Conservation (phyloP, 2,329 filamentous ascomycete species). For the Ophiostoma populinum region DNA sequence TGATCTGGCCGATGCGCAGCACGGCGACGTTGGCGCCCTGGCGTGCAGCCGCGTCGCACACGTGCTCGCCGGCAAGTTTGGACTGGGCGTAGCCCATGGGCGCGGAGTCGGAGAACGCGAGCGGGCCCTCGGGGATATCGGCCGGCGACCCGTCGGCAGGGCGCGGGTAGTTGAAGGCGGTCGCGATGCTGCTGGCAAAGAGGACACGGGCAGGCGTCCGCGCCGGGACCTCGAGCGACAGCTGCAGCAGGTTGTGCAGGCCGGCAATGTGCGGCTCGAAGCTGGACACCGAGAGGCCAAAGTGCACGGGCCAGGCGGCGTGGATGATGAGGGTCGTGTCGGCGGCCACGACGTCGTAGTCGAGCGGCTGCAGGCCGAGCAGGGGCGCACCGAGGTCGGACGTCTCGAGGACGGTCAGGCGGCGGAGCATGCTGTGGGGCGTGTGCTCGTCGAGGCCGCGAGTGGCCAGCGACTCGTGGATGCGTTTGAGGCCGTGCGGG, state of each 20-base stretch:
- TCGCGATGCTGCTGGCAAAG: slow-evolving; percentile 11
- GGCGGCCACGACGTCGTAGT: slow-evolving; percentile 14
- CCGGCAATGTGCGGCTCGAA: slow-evolving; percentile 28
- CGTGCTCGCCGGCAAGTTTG: slow-evolving; percentile 8
- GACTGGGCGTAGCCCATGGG: slow-evolving; percentile 9
- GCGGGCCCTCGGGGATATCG: slow-evolving; percentile 4
- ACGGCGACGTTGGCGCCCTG: slow-evolving; percentile 15
- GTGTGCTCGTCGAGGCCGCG: slow-evolving; percentile 4
- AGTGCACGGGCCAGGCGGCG: slow-evolving; percentile 33
- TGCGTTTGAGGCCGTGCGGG: slow-evolving; percentile 6
- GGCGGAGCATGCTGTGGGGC: not conserved
- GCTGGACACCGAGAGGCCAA: slow-evolving; percentile 27
- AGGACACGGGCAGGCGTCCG: slow-evolving; percentile 6
- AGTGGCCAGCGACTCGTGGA: slow-evolving; percentile 7
- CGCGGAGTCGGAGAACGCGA: slow-evolving; percentile 1
- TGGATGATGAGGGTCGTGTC: slow-evolving; percentile 26
- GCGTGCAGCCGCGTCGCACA: slow-evolving; percentile 8
- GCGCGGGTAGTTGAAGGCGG: slow-evolving; percentile 6
- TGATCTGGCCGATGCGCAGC: slow-evolving; percentile 32
- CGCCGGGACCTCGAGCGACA: slow-evolving; percentile 13
- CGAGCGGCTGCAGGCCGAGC: slow-evolving; percentile 19
- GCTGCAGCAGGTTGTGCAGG: slow-evolving; percentile 22
- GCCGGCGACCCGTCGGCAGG: not conserved
- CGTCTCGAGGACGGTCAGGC: slow-evolving; percentile 7
- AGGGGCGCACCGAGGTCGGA: slow-evolving; percentile 3